phyloP scores from a whole-genome alignment of 805 yeast genomes.

The Ogataea parapolymorpha region DNA sequence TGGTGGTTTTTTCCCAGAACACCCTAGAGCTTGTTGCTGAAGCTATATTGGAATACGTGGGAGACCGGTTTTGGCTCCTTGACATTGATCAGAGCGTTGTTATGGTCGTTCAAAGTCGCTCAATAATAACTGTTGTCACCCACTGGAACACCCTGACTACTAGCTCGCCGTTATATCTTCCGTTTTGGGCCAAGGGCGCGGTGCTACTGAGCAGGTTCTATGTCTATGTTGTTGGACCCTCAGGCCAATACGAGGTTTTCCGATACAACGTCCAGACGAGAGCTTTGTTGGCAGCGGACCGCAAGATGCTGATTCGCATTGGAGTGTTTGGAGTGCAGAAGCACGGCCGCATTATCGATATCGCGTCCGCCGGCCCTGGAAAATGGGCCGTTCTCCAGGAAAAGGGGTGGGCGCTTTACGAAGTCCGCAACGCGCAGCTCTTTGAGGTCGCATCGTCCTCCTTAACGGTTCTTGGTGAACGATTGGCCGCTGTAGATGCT shows the following conservation, averaged over 20 bases:
- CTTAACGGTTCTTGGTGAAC: conserved; percentile 19
- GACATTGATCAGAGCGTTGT: background rate
- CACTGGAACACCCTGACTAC: conserved; percentile 7
- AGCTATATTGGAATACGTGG: conserved; percentile 1
- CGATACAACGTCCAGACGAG: conserved; percentile 12
- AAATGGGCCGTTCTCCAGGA: conserved; percentile 28
- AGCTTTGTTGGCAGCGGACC: conserved; percentile 12
- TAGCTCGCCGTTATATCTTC: conserved; percentile 11
- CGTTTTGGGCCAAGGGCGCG: conserved; percentile 26
- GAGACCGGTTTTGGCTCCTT: conserved; percentile 5
- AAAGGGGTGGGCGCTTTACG: conserved; percentile 30
- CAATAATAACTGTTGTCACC: conserved; percentile 7
- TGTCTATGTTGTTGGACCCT: conserved; percentile 19
- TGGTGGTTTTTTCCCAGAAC: background rate
- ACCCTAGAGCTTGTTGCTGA: conserved; percentile 7
- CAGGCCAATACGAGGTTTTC: conserved; percentile 19
- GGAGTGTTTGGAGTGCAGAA: conserved; percentile 17
- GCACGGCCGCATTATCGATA: conserved; percentile 22
- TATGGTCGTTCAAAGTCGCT: conserved; percentile 4
- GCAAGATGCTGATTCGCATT: conserved; percentile 7
- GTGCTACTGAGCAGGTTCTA: conserved; percentile 19
- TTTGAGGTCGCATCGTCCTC: conserved; percentile 26
- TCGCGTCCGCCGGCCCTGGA: conserved; percentile 8
- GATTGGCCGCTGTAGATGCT: background rate
- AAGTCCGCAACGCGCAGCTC: conserved; percentile 10